Evolutionary conservation across 805 yeast genomes (phyloP), one percentile per base, ranked within the genome.

Genomic region (Wickerhamiella sorbophila): DNA sequence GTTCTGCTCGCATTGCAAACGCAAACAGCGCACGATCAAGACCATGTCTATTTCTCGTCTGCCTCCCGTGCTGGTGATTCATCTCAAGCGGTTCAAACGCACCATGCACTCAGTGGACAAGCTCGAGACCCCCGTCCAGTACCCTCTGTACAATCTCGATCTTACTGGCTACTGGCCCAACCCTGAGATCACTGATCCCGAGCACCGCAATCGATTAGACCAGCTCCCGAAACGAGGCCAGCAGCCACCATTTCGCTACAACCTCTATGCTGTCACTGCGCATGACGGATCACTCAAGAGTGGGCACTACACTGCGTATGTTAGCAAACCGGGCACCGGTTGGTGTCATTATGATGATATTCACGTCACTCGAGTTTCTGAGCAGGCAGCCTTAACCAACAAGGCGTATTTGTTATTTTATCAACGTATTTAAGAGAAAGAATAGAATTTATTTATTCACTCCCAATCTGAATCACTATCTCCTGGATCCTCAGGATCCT

Each of bases 281-380:
- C 96, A 87, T 59, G 75, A 63, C 47, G 96, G 96, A 10, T 76
- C 80, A 32, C 65, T 87, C 31, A 72, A 77, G 33, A 81, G 87
- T 6, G 96, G 96, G 0, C 96, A 87, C 59, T 87, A 87, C 59
- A 87, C 95, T 0, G 65, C 94, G 1, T 82, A 67, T 54, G 88
- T 83, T 4, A 64, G 75, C 54, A 83, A 83, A 52, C 76, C 75
- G 20, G 56, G 60, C 54, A 32, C 47, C 40, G 79, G 77, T 1
- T 86, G 95, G 95, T 75, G 82, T 52, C 73, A 76, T 46, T 86
- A 78, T 58, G 95, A 86, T 58, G 95, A 86, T 58, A 70, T 82
- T 0, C 71, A 69, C 42, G 77, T 79, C n/a, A 64, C 72, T 21
- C 70, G 65, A 43, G 63, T 67, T 16, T 56, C 62, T 8, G 63